Base-by-base conservation (phyloP, 2,329 filamentous ascomycete genomes). In the Pseudocercospora fijiensis region DNA sequence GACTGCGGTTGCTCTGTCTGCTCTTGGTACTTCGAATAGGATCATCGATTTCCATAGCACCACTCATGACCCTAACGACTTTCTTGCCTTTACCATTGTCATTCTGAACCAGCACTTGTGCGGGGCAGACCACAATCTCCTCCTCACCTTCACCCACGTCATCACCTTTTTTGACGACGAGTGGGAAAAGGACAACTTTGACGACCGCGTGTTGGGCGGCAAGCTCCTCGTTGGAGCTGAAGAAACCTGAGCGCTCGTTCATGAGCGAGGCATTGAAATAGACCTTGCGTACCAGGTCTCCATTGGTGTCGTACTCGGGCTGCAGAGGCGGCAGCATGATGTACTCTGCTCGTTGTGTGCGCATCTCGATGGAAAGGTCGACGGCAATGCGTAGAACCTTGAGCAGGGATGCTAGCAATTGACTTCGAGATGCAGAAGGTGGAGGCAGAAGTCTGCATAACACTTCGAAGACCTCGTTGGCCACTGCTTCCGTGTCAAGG, bases 251-350 rank as follows among this genome's bases (percentile, higher is more conserved):
- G 63, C 91, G 89, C 80, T 97, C 94, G 73, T 95, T 96, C 94
- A 99, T 98, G 73, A 96, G 86, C 30, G 90, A 86, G 1, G 94
- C 90, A 74, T 96, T 96, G 85, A 99, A 99, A 64, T 87, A 85
- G 9, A 98, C 91, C 62, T 93, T 94, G 60, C 91, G 90, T 16
- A 89, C 85, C 8, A 99, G 85, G 73, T 98, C 94, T 71, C 95
- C 95, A 67, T 95, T 92, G 71, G 88, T 89, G 77, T 98, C 93
- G 78, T 96, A 98, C 77, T 97, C 92, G 22, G 95, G 95, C 77
- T 95, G 91, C 61, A 96, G 83, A 4, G 95, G 95, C 27, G 95
- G 94, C 18, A 98, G 87, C 94, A 99, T 99, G 82, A 96, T 95
- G 81, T 96, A 99, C 80, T 98, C 95, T 41, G 95, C 92, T 64